phyloP scores from a whole-genome alignment of 768 basidiomycete genomes.

The Trametopsis cervina region DNA sequence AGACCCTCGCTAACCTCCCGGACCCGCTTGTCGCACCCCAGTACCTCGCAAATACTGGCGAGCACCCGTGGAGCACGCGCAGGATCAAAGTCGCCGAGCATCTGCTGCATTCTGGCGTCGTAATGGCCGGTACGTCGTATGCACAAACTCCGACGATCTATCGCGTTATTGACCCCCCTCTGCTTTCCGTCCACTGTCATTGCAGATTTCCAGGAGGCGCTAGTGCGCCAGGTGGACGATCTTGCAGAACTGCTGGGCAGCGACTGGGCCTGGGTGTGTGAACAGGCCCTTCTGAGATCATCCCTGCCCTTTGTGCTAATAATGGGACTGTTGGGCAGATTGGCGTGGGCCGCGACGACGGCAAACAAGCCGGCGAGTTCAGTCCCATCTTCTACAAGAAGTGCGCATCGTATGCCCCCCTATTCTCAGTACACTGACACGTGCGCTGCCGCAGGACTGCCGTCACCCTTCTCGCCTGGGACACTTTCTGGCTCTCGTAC shows the following conservation, averaged over 20 bases:
- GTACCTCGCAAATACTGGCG: slow-evolving; percentile 28
- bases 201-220: slow-evolving; percentile 47
- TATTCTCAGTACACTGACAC: neutral
- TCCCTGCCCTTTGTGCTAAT: neutral
- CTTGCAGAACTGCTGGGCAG: slow-evolving; percentile 45
- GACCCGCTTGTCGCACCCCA: slow-evolving; percentile 33
- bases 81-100: slow-evolving; percentile 41
- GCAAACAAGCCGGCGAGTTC: slow-evolving; percentile 48
- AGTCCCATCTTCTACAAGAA: slow-evolving; percentile 56
- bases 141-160: too few species aligned
- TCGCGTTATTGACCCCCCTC: too few species aligned
- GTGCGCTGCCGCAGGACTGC: slow-evolving; percentile 20
- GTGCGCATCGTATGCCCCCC: too few species aligned
- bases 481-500: slow-evolving; percentile 53
- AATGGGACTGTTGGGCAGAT: slow-evolving; percentile 26
- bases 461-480: slow-evolving; percentile 32
- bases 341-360: slow-evolving; percentile 60
- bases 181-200: neutral
- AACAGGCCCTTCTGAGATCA: neutral
- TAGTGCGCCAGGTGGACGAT: slow-evolving; percentile 51
- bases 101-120: slow-evolving; percentile 33
- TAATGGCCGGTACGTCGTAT: slow-evolving; percentile 35
- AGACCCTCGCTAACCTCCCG: slow-evolving; percentile 35
- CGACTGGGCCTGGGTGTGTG: slow-evolving; percentile 45
- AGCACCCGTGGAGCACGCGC: slow-evolving; percentile 49